phyloP scores from a whole-genome alignment of 2,329 filamentous ascomycete genomes.

The Epichloe sp. region DNA sequence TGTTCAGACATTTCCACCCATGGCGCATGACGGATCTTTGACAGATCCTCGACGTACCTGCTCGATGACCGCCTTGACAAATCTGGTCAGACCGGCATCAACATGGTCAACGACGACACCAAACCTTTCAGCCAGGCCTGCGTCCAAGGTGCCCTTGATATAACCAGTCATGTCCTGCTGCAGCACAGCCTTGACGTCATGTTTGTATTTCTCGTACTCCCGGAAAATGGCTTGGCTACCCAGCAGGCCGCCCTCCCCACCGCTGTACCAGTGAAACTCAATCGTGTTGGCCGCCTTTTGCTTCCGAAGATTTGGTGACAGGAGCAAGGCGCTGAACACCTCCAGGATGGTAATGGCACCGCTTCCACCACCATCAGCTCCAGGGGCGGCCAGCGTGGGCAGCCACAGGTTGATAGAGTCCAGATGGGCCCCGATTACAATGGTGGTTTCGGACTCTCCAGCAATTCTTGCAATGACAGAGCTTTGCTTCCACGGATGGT shows the following conservation, averaged over 20 bases:
- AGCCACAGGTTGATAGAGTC: slow-evolving; percentile 92
- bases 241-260: slow-evolving; percentile 76
- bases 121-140: slow-evolving; percentile 70
- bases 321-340: slow-evolving; percentile 68
- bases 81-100: slow-evolving; percentile 66
- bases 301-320: slow-evolving; percentile 53
- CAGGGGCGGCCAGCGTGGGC: slow-evolving; percentile 72
- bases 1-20: not conserved
- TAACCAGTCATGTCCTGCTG: slow-evolving; percentile 98
- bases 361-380: slow-evolving; percentile 90
- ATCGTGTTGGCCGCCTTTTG: slow-evolving; percentile 73
- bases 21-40: not conserved
- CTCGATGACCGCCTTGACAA: slow-evolving; percentile 80
- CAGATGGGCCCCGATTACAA: slow-evolving; percentile 85
- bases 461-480: slow-evolving; percentile 88
- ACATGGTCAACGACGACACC: slow-evolving; percentile 92
- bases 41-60: slow-evolving; percentile 18
- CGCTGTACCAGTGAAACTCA: slow-evolving; percentile 95
- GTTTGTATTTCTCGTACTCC: slow-evolving; percentile 57
- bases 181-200: slow-evolving; percentile 87
- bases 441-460: slow-evolving; percentile 68
- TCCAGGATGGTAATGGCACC: slow-evolving; percentile 92
- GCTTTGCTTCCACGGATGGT: slow-evolving; percentile 78
- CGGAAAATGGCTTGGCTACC: slow-evolving; percentile 85
- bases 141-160: slow-evolving; percentile 67